Percentiles rank a stretch among this genome's conserved stretches.
phyloP scores from a whole-genome alignment of 352 stramenopile genomes.

The Pythium insidiosum region DNA sequence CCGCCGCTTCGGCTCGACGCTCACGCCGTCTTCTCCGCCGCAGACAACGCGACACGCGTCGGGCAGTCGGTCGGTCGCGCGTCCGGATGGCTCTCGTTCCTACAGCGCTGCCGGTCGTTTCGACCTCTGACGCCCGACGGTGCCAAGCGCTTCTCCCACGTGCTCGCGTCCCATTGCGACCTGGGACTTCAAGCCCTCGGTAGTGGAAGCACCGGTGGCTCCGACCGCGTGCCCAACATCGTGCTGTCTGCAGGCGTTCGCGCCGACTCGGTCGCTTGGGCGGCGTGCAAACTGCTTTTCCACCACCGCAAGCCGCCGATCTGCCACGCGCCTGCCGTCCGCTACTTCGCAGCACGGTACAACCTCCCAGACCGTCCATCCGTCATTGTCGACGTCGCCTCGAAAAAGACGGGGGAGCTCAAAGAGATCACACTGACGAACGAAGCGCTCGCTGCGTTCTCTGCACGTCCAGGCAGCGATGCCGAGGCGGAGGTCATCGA shows the following conservation, averaged over 20 bases:
- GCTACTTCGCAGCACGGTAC: slow-evolving; percentile 16
- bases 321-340: slow-evolving; percentile 17
- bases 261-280: slow-evolving; percentile 16
- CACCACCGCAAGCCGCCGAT: slow-evolving; percentile 17
- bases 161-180: slow-evolving; percentile 9
- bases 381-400: not conserved
- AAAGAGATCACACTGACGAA: not conserved
- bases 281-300: slow-evolving; percentile 17
- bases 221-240: too few species aligned
- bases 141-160: slow-evolving; percentile 4
- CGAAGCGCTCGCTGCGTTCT: slow-evolving; percentile 4
- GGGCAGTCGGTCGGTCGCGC: not conserved
- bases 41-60: not conserved
- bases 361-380: slow-evolving; percentile 18
- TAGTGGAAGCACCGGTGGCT: not conserved
- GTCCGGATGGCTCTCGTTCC: slow-evolving; percentile 17
- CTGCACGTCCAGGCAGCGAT: slow-evolving; percentile 5
- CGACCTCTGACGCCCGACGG: slow-evolving; percentile 2
- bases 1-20: not conserved
- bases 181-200: slow-evolving; percentile 4
- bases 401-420: not conserved
- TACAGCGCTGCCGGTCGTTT: slow-evolving; percentile 13
- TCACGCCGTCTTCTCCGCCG: not conserved
- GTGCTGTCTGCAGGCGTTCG: slow-evolving; percentile 10
- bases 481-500: slow-evolving; percentile 17